These are phyloP conservation scores for Xylariaceae sp. DNA, from an alignment of 2,329 filamentous ascomycete species.

Conservation along the genomic window DNA sequence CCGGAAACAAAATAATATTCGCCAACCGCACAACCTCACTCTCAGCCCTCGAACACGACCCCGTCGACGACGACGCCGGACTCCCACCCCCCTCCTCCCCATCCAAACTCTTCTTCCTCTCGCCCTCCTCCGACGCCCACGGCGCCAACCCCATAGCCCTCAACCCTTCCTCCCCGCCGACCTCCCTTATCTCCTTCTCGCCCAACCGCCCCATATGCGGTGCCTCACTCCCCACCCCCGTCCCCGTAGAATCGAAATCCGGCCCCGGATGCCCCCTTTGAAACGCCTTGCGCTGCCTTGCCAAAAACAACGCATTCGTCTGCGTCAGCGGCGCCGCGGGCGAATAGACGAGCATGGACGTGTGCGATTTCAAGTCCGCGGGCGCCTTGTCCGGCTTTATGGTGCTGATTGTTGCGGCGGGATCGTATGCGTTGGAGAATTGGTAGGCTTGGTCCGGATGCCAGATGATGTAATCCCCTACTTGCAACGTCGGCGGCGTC, in stretches of 20 bases:
- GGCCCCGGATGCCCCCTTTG: conserved; percentile 49
- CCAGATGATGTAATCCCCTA: conserved; percentile 56
- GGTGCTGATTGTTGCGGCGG: conserved; percentile 13
- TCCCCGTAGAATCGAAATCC: conserved; percentile 51
- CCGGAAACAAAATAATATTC: conserved; percentile 54
- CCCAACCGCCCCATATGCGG: conserved; percentile 44
- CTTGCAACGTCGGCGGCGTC: conserved; percentile 49
- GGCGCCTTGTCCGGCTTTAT: background rate
- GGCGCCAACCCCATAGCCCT: conserved; percentile 55
- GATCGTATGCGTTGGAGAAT: conserved; percentile 39
- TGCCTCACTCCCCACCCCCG: conserved; percentile 47
- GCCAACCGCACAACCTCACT: conserved; percentile 49
- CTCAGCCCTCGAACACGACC: conserved; percentile 38
- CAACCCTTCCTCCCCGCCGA: conserved; percentile 46
- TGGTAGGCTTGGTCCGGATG: conserved; percentile 54
- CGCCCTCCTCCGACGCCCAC: conserved; percentile 39
- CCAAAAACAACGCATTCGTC: conserved; percentile 53
- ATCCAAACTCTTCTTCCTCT: conserved; percentile 21
- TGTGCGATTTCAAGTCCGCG: conserved; percentile 16
- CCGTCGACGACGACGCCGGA: conserved; percentile 15
- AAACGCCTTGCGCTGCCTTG: conserved; percentile 53
- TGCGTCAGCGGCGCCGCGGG: conserved; percentile 53
- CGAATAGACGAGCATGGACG: conserved; percentile 50
- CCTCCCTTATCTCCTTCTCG: conserved; percentile 47
- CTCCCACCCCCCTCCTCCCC: conserved; percentile 23